A percentile compares a stretch with the other conserved stretches of the same genome.
These are phyloP conservation scores for Bipolaris zeicola DNA, from an alignment of 2,329 filamentous ascomycete species.

Conservation along the genomic window DNA sequence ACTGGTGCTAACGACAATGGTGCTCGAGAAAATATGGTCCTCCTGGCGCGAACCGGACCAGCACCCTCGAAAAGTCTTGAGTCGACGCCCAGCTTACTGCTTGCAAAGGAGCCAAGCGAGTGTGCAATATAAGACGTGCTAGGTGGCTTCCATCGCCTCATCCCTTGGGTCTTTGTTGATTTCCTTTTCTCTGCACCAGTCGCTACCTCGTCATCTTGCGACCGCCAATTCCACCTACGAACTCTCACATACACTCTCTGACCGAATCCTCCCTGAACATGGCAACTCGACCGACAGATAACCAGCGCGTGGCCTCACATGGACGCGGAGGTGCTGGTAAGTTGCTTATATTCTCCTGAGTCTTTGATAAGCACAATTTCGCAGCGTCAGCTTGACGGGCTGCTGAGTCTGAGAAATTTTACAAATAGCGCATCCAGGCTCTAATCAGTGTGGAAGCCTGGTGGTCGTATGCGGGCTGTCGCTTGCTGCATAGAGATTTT, in stretches of 20 bases:
- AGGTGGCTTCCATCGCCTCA: conserved; percentile 19
- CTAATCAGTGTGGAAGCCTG: too few species aligned
- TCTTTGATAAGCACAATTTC: not conserved
- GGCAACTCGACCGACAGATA: conserved; percentile 30
- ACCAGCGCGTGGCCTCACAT: conserved; percentile 59
- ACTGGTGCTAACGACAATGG: conserved; percentile 30
- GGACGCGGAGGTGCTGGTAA: conserved; percentile 77
- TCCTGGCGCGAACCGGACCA: conserved; percentile 15
- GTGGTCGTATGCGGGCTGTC: too few species aligned
- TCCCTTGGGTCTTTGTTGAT: conserved; percentile 18
- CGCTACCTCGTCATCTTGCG: conserved; percentile 8
- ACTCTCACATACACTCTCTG: not conserved
- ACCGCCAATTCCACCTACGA: not conserved
- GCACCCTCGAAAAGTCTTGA: conserved; percentile 15
- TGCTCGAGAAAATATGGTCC: conserved; percentile 21
- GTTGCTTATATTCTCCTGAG: conserved; percentile 17
- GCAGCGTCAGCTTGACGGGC: not conserved
- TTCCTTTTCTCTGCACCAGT: conserved; percentile 13
- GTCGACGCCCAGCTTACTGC: conserved; percentile 20
- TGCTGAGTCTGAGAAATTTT: not conserved
- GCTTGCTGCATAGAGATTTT: too few species aligned
- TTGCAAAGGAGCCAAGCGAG: conserved; percentile 22
- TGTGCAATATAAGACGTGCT: conserved; percentile 19
- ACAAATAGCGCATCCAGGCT: not conserved
- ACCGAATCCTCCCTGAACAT: conserved; percentile 15